Percentiles rank a stretch among this genome's conserved stretches.
Conservation (phyloP, 2,329 filamentous ascomycete genomes). For the Beauveria pseudobassiana region DNA sequence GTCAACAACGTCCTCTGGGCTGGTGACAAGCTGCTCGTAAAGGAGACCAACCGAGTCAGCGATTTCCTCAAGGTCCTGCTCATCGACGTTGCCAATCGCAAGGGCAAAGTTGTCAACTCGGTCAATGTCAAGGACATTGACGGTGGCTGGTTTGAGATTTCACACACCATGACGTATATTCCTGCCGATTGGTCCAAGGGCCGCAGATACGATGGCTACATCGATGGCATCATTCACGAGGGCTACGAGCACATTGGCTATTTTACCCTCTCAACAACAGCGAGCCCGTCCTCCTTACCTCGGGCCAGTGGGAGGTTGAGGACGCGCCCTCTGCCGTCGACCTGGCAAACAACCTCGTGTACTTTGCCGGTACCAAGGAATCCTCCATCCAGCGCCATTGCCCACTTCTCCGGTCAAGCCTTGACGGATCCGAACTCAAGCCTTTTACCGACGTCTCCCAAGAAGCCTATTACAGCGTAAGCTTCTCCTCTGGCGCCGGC, state of each 20-base stretch:
- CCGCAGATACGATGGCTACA: constrained; percentile 77
- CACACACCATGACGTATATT: constrained; percentile 76
- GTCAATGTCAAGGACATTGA: constrained; percentile 79
- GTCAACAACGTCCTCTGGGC: constrained; percentile 95
- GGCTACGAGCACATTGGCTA: constrained; percentile 89
- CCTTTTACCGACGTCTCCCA: constrained; percentile 65
- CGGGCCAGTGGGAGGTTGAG: constrained; percentile 87
- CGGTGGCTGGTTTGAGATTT: constrained; percentile 95
- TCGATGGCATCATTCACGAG: constrained; percentile 82
- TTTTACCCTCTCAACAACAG: constrained; percentile 78
- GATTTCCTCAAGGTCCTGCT: constrained; percentile 83
- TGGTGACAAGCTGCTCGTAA: constrained; percentile 73
- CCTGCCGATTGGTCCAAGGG: constrained; percentile 74
- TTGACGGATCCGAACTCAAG: constrained; percentile 68
- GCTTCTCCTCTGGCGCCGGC: constrained; percentile 75
- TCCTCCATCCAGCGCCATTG: constrained; percentile 84
- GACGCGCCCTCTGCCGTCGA: constrained; percentile 79
- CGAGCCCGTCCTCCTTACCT: constrained; percentile 77
- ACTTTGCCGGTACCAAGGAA: constrained; percentile 82
- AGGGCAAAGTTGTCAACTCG: constrained; percentile 70
- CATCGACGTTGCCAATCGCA: constrained; percentile 67
- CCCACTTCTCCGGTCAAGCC: no score
- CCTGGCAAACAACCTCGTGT: constrained; percentile 76
- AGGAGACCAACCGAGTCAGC: constrained; percentile 90
- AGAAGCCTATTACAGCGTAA: constrained; percentile 72